Percentiles rank a stretch among this genome's conserved stretches.
phyloP scores from a whole-genome alignment of 2,329 filamentous ascomycete species.

The Sclerotinia sclerotiorum region DNA sequence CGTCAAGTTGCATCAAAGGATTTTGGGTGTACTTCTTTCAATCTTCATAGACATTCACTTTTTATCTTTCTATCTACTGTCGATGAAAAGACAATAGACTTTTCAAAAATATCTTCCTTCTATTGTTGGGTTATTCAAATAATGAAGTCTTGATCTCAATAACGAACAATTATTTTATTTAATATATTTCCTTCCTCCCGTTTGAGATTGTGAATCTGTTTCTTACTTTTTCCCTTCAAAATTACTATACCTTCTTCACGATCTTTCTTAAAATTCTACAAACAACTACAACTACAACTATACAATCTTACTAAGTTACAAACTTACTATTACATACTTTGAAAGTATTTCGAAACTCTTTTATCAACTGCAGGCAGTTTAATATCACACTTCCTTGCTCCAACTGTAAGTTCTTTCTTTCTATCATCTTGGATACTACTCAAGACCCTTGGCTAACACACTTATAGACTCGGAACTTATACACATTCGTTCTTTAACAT shows the following conservation, averaged over 20 bases:
- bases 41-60: constrained; percentile 20
- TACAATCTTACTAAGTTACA: constrained; percentile 31
- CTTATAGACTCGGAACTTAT: constrained; percentile 10
- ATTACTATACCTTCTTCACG: constrained; percentile 24
- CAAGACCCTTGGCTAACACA: constrained; percentile 12
- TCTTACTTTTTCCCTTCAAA: constrained; percentile 13
- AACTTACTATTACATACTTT: constrained; percentile 24
- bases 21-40: constrained; percentile 25
- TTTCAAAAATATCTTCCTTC: constrained; percentile 24
- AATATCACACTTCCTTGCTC: constrained; percentile 24
- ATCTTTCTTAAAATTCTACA: constrained; percentile 21
- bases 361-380: constrained; percentile 39
- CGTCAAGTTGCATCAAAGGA: constrained; percentile 13
- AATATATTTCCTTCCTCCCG: constrained; percentile 12
- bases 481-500: constrained; percentile 23
- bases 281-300: constrained; percentile 26
- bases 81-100: constrained; percentile 6
- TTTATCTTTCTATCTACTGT: constrained; percentile 7
- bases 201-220: background rate
- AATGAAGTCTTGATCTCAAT: constrained; percentile 32
- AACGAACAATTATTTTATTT: constrained; percentile 25
- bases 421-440: background rate
- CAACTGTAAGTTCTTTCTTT: constrained; percentile 21
- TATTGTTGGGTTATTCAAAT: constrained; percentile 31
- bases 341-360: constrained; percentile 24